These are phyloP conservation scores for Sergeia podlipaevii DNA, from an alignment of 208 protist species.

Conservation along the genomic window DNA sequence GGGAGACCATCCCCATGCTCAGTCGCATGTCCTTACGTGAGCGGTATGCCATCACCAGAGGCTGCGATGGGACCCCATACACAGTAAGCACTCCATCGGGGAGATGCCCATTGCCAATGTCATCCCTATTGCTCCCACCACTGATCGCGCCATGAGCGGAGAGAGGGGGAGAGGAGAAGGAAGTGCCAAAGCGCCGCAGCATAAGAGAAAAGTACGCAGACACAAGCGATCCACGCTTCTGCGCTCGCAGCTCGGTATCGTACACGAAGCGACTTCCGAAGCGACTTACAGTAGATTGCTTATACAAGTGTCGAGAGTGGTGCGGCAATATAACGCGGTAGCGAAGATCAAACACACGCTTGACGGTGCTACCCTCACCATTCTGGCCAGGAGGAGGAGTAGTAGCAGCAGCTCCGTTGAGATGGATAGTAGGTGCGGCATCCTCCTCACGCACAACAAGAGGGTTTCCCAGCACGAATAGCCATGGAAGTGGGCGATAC, in stretches of 20 bases:
- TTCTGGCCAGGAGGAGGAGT: not conserved
- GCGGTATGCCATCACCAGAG: constrained; percentile 43
- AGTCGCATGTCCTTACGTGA: constrained; percentile 42
- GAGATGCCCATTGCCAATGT: constrained; percentile 3
- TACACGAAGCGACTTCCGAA: no score
- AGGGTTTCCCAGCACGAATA: constrained; percentile 40
- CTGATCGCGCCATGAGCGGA: no score
- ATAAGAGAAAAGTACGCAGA: constrained; percentile 36
- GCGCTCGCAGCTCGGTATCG: no score
- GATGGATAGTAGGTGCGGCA: constrained; percentile 10
- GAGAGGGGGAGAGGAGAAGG: not conserved
- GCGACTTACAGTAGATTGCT: no score
- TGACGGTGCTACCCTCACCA: constrained; percentile 5
- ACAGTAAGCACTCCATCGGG: constrained; percentile 36
- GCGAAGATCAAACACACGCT: constrained; percentile 7
- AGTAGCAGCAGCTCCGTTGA: not conserved
- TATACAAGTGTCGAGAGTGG: constrained; percentile 9
- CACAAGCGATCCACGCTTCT: constrained; percentile 8
- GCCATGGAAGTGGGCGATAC: constrained; percentile 29
- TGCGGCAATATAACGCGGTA: constrained; percentile 12
- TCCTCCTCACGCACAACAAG: constrained; percentile 32
- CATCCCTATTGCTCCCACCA: not conserved
- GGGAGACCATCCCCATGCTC: constrained; percentile 13
- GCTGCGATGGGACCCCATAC: constrained; percentile 27
- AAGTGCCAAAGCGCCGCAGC: constrained; percentile 11